phyloP scores from a whole-genome alignment of 345 rosid species.

The Sisymbrium altissimum region DNA sequence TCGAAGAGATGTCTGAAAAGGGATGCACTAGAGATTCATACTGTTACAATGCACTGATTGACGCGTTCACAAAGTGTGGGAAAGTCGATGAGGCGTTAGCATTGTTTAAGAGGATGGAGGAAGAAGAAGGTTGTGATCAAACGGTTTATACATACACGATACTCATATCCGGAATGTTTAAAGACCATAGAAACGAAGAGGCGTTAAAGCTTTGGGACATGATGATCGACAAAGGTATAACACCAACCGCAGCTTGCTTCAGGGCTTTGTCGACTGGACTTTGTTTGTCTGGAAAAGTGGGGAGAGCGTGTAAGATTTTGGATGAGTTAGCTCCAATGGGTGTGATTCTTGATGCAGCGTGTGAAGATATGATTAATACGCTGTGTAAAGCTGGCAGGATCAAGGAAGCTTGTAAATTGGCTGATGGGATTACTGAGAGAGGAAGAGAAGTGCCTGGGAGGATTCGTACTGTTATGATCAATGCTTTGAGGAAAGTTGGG shows the following conservation, averaged over 20 bases:
- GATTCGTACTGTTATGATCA: slow-evolving; percentile 64
- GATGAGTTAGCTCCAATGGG: slow-evolving; percentile 91
- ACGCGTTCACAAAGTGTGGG: slow-evolving; percentile 58
- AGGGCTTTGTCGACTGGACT: slow-evolving; percentile 70
- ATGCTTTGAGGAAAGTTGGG: slow-evolving; percentile 87
- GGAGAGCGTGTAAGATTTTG: slow-evolving; percentile 81
- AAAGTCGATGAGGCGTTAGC: slow-evolving; percentile 62
- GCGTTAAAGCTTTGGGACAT: slow-evolving; percentile 73
- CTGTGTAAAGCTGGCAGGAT: slow-evolving; percentile 72
- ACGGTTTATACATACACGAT: slow-evolving; percentile 77
- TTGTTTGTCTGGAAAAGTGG: slow-evolving; percentile 85
- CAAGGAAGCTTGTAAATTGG: slow-evolving; percentile 83
- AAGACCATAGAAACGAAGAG: slow-evolving; percentile 69
- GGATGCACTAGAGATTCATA: slow-evolving; percentile 71
- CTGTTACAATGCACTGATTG: slow-evolving; percentile 79
- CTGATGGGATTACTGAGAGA: slow-evolving; percentile 80
- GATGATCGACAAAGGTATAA: slow-evolving; percentile 85
- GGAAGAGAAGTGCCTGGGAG: slow-evolving; percentile 81
- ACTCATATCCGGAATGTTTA: slow-evolving; percentile 58
- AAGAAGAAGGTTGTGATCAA: slow-evolving; percentile 66
- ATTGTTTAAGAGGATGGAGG: slow-evolving; percentile 68
- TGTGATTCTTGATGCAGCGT: slow-evolving; percentile 67
- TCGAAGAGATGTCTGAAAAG: slow-evolving; percentile 64
- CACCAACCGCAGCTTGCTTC: slow-evolving; percentile 79
- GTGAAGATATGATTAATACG: slow-evolving; percentile 72